Percentiles rank a stretch among this genome's conserved stretches.
Evolutionary conservation across 345 rosid genomes (phyloP).

Genomic region (Populus deltoides): DNA sequence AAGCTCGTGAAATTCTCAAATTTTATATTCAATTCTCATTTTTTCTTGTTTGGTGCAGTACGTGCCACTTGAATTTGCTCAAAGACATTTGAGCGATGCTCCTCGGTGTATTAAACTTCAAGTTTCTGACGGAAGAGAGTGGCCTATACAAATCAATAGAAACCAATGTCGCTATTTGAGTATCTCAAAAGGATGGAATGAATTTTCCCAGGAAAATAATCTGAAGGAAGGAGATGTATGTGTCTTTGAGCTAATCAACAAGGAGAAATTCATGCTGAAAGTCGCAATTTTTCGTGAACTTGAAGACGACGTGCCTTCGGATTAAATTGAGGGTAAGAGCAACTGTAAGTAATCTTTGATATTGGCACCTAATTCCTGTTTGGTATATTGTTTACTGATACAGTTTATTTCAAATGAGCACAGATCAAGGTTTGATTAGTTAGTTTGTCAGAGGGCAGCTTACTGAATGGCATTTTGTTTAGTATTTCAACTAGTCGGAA

Average conservation of each 20-base stretch:
- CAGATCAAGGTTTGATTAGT: too few species aligned
- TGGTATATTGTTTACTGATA: too few species aligned
- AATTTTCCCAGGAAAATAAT: conserved; percentile 9
- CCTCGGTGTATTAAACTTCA: conserved; percentile 18
- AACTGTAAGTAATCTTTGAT: too few species aligned
- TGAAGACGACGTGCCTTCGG: too few species aligned
- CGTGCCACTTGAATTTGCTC: conserved; percentile 20
- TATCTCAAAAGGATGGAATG: conserved; percentile 13
- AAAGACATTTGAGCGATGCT: conserved; percentile 1
- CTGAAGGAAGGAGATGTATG: conserved; percentile 19
- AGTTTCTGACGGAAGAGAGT: conserved; percentile 19
- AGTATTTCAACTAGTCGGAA: too few species aligned
- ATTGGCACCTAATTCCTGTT: too few species aligned
- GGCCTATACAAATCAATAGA: not conserved
- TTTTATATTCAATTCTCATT: not conserved
- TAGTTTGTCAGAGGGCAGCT: too few species aligned
- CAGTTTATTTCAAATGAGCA: too few species aligned
- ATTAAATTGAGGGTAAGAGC: too few species aligned
- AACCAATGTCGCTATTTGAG: not conserved
- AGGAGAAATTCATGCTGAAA: not conserved
- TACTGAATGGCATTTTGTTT: too few species aligned
- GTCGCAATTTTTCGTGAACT: not conserved
- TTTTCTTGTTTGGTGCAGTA: conserved; percentile 3
- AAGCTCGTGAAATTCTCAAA: not conserved
- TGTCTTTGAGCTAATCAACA: conserved; percentile 20